phyloP scores from a whole-genome alignment of 2,329 filamentous ascomycete species.

The Cladobotryum protrusum region DNA sequence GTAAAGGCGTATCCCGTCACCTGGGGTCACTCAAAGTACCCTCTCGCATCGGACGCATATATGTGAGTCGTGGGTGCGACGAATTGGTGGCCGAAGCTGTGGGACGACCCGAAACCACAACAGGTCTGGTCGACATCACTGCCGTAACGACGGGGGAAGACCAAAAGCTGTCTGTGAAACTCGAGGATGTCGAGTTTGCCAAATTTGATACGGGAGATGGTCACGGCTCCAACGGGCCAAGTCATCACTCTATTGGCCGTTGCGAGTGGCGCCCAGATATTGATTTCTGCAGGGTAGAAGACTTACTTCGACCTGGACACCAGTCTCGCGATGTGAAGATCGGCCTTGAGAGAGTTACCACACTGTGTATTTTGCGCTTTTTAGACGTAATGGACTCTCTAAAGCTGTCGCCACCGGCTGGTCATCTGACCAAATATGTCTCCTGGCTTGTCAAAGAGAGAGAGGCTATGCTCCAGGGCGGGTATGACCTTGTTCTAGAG shows the following conservation, averaged over 20 bases:
- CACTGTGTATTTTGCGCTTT: background rate
- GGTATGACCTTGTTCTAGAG: too few species aligned
- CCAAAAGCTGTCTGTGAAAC: too few species aligned
- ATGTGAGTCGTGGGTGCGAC: background rate
- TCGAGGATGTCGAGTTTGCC: background rate
- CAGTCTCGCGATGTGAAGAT: background rate
- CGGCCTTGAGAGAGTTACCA: background rate
- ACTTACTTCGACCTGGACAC: background rate
- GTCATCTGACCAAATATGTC: background rate
- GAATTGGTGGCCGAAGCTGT: too few species aligned
- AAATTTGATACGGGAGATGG: background rate
- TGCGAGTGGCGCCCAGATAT: conserved; percentile 5
- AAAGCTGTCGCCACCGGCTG: background rate
- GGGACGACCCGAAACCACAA: too few species aligned
- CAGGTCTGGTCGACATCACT: too few species aligned
- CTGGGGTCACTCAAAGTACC: conserved; percentile 3
- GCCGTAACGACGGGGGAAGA: too few species aligned
- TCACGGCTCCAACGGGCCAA: conserved; percentile 16
- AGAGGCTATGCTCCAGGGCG: too few species aligned
- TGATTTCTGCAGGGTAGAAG: background rate
- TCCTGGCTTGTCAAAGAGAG: too few species aligned
- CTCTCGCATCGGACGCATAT: background rate
- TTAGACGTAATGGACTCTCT: too few species aligned
- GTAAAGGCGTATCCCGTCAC: background rate
- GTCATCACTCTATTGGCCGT: conserved; percentile 18